Conservation (phyloP, 2,329 filamentous ascomycete genomes). For the Paecilomyces dactylethromorphus region DNA sequence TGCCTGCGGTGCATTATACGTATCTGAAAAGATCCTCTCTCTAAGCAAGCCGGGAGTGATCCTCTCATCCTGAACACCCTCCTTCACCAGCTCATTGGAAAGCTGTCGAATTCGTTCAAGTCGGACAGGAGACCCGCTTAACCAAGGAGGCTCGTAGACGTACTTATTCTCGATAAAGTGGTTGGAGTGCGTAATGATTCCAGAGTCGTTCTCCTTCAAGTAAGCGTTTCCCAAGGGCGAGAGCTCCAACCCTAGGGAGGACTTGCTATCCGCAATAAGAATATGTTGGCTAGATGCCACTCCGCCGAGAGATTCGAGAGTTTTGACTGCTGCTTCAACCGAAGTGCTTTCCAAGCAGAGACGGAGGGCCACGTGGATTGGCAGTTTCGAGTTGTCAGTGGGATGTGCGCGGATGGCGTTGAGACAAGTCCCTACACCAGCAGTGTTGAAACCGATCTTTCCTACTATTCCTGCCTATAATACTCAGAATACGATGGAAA, state of each 20-base stretch:
- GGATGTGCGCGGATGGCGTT: conserved; percentile 57
- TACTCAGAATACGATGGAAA: conserved; percentile 9
- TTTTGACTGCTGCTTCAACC: conserved; percentile 40
- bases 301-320: conserved; percentile 40
- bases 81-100: conserved; percentile 14
- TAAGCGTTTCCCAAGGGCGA: conserved; percentile 22
- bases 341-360: conserved; percentile 48
- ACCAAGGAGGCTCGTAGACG: conserved; percentile 26
- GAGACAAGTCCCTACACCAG: conserved; percentile 53
- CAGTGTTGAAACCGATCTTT: conserved; percentile 59
- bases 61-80: conserved; percentile 13
- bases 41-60: conserved; percentile 19
- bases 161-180: conserved; percentile 33
- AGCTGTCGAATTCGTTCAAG: conserved; percentile 20
- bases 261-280: conserved; percentile 42
- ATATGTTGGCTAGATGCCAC: conserved; percentile 53
- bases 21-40: conserved; percentile 29
- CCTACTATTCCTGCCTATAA: conserved; percentile 50
- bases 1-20: conserved; percentile 26
- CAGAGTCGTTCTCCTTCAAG: conserved; percentile 27
- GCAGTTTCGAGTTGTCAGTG: conserved; percentile 46
- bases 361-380: conserved; percentile 57
- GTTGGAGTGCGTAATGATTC: conserved; percentile 39
- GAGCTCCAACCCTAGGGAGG: conserved; percentile 20
- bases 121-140: conserved; percentile 26